phyloP scores from a whole-genome alignment of 345 rosid genomes.

The Firmiana major region DNA sequence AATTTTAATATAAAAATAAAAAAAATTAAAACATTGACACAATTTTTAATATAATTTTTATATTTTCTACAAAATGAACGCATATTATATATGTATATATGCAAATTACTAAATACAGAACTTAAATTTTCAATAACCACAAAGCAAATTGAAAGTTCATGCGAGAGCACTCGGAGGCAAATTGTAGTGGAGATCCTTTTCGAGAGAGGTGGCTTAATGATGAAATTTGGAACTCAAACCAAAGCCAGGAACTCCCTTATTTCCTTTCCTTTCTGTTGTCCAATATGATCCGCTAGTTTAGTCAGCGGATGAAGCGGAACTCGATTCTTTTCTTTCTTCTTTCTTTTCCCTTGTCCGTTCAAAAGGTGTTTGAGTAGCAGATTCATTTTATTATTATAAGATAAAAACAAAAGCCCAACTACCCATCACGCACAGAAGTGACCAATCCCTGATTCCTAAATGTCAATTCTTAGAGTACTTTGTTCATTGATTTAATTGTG shows the following conservation, averaged over 20 bases:
- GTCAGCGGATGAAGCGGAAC: slow-evolving; percentile 1
- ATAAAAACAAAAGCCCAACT: slow-evolving; percentile 18
- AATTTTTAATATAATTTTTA: too few species aligned
- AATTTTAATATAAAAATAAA: too few species aligned
- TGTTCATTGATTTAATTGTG: not conserved
- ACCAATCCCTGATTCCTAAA: not conserved
- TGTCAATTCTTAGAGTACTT: not conserved
- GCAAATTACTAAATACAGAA: too few species aligned
- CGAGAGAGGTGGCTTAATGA: slow-evolving; percentile 11
- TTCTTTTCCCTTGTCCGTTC: not conserved
- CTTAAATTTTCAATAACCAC: too few species aligned
- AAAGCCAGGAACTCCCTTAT: not conserved
- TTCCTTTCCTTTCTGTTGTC: not conserved
- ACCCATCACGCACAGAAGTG: not conserved
- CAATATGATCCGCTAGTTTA: not conserved
- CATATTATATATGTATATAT: too few species aligned
- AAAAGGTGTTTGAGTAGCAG: not conserved
- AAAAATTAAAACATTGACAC: too few species aligned
- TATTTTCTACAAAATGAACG: too few species aligned
- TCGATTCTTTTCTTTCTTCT: not conserved
- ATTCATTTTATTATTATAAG: not conserved
- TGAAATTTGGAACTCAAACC: slow-evolving; percentile 18
- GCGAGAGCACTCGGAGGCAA: slow-evolving; percentile 12
- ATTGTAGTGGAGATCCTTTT: slow-evolving; percentile 20
- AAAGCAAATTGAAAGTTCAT: slow-evolving; percentile 17